These are phyloP conservation scores for Populus simonii DNA, from an alignment of 345 rosid species.

Conservation along the genomic window DNA sequence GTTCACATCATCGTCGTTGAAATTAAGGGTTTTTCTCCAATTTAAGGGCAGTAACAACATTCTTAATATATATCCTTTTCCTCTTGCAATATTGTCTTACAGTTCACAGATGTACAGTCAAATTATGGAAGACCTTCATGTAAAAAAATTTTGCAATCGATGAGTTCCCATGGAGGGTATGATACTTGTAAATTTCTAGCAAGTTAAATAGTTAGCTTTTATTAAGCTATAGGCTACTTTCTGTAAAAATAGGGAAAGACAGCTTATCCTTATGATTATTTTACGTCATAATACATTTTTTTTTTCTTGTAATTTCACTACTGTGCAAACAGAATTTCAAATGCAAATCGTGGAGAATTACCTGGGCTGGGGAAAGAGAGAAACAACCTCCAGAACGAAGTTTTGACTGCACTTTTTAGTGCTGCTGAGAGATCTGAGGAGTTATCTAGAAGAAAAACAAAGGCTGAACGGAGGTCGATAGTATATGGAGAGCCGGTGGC, in stretches of 20 bases:
- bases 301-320: constrained; percentile 1
- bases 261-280: neutral
- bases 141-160: neutral
- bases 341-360: constrained; percentile 17
- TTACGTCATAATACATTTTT: neutral
- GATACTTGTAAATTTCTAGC: neutral
- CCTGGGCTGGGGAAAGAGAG: constrained; percentile 24
- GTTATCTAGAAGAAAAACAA: constrained; percentile 28
- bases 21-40: neutral
- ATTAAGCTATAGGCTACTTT: constrained; percentile 10
- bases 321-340: constrained; percentile 12
- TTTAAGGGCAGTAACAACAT: neutral
- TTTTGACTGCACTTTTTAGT: constrained; percentile 45
- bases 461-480: constrained; percentile 23
- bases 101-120: constrained; percentile 21
- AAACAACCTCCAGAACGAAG: constrained; percentile 41
- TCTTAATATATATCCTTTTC: neutral
- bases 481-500: constrained; percentile 33
- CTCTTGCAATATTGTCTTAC: constrained; percentile 6
- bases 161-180: constrained; percentile 22
- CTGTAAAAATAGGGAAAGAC: neutral
- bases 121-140: constrained; percentile 20
- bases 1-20: constrained; percentile 1
- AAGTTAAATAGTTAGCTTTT: neutral
- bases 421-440: constrained; percentile 31